A percentile compares a stretch with the other conserved stretches of the same genome.
Conservation (phyloP, 164 flowering plant genomes). For the Magnolia officinalis region DNA sequence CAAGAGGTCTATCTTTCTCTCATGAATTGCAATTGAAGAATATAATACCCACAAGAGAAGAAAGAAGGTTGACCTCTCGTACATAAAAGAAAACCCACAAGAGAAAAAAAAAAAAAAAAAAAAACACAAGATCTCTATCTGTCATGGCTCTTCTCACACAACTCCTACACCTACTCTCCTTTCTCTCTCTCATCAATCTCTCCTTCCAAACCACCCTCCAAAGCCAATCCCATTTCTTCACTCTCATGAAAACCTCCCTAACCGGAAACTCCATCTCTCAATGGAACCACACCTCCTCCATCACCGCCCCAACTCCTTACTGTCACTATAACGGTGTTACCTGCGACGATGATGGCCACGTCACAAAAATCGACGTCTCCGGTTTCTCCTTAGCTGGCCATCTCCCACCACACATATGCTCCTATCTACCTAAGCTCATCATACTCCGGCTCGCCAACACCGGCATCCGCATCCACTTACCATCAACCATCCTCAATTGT, state of each 20-base stretch:
- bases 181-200: slow-evolving; percentile 20
- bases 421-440: slow-evolving; percentile 56
- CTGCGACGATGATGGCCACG: slow-evolving; percentile 55
- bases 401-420: slow-evolving; percentile 60
- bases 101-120: too few relatives aligned
- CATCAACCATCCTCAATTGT: slow-evolving; percentile 53
- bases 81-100: slow-evolving; percentile 8
- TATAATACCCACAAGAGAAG: too few relatives aligned
- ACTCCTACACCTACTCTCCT: slow-evolving; percentile 20
- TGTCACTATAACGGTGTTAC: slow-evolving; percentile 64
- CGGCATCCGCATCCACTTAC: slow-evolving; percentile 50
- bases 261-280: slow-evolving; percentile 43
- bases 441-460: slow-evolving; percentile 49
- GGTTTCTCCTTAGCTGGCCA: slow-evolving; percentile 55
- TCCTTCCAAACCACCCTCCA: slow-evolving; percentile 16
- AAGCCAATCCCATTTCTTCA: slow-evolving; percentile 61
- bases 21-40: too few relatives aligned
- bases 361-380: slow-evolving; percentile 45
- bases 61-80: slow-evolving; percentile 7
- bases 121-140: too few relatives aligned
- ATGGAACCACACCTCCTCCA: slow-evolving; percentile 38
- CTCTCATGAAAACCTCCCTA: slow-evolving; percentile 52
- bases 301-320: slow-evolving; percentile 10
- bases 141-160: slow-evolving; percentile 21
- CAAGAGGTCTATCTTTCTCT: too few relatives aligned